phyloP scores from a whole-genome alignment of 306 rosid species.

The Vachellia pachyceras region DNA sequence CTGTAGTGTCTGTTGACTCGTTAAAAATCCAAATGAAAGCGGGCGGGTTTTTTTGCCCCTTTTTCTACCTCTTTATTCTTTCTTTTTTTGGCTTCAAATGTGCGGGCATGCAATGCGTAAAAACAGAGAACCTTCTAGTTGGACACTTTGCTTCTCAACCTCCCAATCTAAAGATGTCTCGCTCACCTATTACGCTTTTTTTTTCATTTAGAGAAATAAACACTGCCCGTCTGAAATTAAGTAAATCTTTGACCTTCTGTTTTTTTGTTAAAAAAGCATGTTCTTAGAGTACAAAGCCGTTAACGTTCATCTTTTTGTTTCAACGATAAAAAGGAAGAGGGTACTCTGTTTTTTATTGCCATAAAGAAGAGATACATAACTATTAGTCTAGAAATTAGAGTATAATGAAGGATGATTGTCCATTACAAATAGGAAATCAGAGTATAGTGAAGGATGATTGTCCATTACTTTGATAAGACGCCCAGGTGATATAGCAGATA shows the following conservation, averaged over 20 bases:
- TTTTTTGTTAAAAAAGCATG: too few species aligned
- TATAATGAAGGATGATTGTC: too few species aligned
- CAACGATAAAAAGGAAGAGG: background rate
- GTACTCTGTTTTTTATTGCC: background rate
- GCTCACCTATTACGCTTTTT: too few species aligned
- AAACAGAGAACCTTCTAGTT: background rate
- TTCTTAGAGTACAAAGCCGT: too few species aligned
- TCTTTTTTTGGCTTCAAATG: background rate
- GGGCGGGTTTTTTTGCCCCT: background rate
- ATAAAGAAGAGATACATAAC: constrained; percentile 6
- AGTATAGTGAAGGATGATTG: constrained; percentile 4
- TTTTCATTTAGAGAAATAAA: too few species aligned
- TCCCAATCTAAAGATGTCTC: background rate
- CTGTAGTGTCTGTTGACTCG: background rate
- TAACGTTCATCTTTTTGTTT: background rate
- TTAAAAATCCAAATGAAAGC: background rate
- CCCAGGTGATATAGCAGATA: background rate
- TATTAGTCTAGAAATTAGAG: background rate
- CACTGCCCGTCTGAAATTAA: too few species aligned
- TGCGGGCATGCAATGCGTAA: background rate
- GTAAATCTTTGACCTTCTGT: too few species aligned
- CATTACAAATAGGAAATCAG: too few species aligned
- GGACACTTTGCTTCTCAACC: background rate
- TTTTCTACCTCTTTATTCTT: background rate
- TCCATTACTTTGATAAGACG: constrained; percentile 10